These are phyloP conservation scores for Asclepias syriaca DNA, from an alignment of 257 asterid species.

Conservation along the genomic window DNA sequence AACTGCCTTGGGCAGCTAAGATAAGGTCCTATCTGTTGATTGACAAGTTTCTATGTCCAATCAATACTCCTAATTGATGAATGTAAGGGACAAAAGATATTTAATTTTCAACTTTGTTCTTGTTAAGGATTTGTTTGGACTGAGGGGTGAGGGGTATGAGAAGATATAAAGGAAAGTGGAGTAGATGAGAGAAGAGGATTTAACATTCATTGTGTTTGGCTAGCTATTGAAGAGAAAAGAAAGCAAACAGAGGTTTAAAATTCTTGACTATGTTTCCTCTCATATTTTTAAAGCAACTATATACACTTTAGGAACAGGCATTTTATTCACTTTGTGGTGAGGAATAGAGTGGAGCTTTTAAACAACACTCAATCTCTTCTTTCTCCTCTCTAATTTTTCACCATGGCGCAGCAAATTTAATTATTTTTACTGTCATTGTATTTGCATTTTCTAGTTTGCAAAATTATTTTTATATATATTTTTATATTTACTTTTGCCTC, in stretches of 20 bases:
- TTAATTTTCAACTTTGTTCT: neutral
- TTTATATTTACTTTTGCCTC: neutral
- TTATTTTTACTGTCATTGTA: constrained; percentile 7
- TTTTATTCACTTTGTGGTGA: neutral
- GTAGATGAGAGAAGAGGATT: neutral
- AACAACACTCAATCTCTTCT: neutral
- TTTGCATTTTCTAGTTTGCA: neutral
- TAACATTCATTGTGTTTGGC: neutral
- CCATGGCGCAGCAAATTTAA: neutral
- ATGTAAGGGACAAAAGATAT: neutral
- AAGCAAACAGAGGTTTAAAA: neutral
- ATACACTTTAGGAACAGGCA: neutral
- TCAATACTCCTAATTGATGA: neutral
- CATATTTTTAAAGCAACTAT: neutral
- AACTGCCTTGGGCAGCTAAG: neutral
- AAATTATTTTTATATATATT: neutral
- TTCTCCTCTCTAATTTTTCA: neutral
- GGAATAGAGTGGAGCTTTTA: neutral
- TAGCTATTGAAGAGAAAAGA: neutral
- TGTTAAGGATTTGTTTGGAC: neutral
- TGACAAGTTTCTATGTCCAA: neutral
- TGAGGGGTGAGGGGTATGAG: neutral
- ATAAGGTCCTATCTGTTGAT: neutral
- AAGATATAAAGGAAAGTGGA: neutral
- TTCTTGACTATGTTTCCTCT: neutral